Evolutionary conservation across 352 stramenopile genomes (phyloP), one percentile per base, ranked within the genome.

Genomic region (Elongisporangium anandrum): DNA sequence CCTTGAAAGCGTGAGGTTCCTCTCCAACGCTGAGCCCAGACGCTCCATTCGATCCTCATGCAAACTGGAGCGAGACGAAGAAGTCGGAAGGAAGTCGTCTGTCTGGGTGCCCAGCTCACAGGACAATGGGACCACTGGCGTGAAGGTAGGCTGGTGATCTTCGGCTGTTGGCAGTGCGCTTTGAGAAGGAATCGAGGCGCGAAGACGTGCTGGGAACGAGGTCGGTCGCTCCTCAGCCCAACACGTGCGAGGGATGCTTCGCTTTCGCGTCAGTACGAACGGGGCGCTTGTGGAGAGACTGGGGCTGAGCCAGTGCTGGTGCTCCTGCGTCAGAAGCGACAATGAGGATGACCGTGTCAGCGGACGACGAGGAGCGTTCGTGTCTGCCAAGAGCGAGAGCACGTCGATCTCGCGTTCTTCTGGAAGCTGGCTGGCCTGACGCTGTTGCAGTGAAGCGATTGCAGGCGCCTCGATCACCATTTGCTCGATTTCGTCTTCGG

Each of bases 241-340:
- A 51, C 80, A 84, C 6, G 67, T 69, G 21, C 74, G 29, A 34
- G 78, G 77, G 21, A 68, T 57, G 12, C 17, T 60, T 17, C 52
- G 61, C 45, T 66, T 68, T 45, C 34, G 49, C 12, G 29, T 48
- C 19, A 50, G 5, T 9, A 29, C 10, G 7, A 13, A 12, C 29
- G 50, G 3, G 55, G 52, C 20, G 29, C 1, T 8, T 34, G 10
- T 22, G 48, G 45, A 15, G 57, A 22, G 54, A 56, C 17, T 26
- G 64, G 54, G 47, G 22, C 19, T 21, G 57, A 65, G 23, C 24
- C 63, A 41, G 24, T 61, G 39, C 61, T 68, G 72, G 23, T 88
- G 79, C 12, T 51, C 55, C 19, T 66, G 54, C 0, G 72, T 64
- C 20, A 88, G 65, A 56, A 88, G 56, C 23, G 68, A 76, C 17